phyloP scores from a whole-genome alignment of 164 flowering plant genomes.

The Houttuynia cordata region DNA sequence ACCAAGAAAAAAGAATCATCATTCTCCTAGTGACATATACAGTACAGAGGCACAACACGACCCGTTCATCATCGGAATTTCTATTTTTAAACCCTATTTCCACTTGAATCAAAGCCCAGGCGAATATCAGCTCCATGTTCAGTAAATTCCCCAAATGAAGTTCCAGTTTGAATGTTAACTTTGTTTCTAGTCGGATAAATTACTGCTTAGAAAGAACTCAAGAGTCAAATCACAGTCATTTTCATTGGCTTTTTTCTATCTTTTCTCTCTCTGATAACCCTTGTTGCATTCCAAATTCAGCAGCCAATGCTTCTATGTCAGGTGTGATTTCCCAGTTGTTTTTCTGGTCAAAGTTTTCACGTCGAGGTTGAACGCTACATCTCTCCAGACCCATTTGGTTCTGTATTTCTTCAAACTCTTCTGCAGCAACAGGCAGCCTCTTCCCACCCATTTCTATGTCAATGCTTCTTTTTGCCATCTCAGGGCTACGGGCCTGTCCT shows the following conservation, averaged over 20 bases:
- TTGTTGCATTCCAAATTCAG: constrained; percentile 19
- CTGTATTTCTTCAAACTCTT: constrained; percentile 52
- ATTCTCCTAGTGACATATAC: no score
- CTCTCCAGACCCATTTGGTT: constrained; percentile 43
- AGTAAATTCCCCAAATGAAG: no score
- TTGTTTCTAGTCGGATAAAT: not conserved
- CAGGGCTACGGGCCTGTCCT: constrained; percentile 28
- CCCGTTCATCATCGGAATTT: no score
- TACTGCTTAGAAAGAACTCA: not conserved
- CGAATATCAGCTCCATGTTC: not conserved
- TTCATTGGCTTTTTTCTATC: constrained; percentile 14
- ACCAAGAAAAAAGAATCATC: no score
- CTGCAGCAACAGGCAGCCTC: constrained; percentile 41
- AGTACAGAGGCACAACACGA: no score
- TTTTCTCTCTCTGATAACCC: constrained; percentile 15
- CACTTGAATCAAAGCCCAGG: not conserved
- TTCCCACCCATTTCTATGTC: constrained; percentile 45
- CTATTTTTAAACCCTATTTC: no score
- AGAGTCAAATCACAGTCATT: not conserved
- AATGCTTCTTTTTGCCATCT: constrained; percentile 34
- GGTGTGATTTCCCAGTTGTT: constrained; percentile 42
- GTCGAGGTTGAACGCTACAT: constrained; percentile 24
- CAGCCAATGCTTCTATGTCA: constrained; percentile 24
- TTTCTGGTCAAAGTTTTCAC: constrained; percentile 21
- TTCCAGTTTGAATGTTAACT: not conserved